Conservation (phyloP, 106 monocot genomes). For the Gastrodia elata region DNA sequence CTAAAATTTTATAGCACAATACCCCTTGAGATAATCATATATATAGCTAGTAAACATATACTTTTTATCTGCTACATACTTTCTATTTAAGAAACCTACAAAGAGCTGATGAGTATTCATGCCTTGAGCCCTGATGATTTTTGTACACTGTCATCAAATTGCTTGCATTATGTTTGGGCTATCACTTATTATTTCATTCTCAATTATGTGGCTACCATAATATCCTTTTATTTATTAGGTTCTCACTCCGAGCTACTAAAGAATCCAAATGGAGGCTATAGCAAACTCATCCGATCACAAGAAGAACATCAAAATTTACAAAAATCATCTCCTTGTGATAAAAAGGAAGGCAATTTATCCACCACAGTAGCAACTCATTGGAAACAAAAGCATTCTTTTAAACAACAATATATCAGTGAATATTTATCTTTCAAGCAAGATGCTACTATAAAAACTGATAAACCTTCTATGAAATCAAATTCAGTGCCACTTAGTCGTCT, state of each 20-base stretch:
- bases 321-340: not conserved
- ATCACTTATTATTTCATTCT: no score
- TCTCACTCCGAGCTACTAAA: slow-evolving; percentile 25
- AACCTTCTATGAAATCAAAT: not conserved
- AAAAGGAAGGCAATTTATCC: not conserved
- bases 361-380: not conserved
- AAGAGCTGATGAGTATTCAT: no score
- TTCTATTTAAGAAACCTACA: no score
- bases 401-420: not conserved
- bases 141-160: no score
- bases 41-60: no score
- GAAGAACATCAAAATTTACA: slow-evolving; percentile 5
- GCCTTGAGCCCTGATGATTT: no score
- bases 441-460: not conserved
- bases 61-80: no score
- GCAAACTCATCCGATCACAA: slow-evolving; percentile 27
- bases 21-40: no score
- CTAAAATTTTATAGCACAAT: no score
- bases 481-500: slow-evolving; percentile 13
- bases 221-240: slow-evolving; percentile 6
- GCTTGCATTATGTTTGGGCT: no score
- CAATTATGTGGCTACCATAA: no score
- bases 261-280: slow-evolving; percentile 26
- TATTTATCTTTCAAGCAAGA: not conserved
- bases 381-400: no score